A percentile compares a stretch with the other conserved stretches of the same genome.
Conservation (phyloP, 345 rosid species). For the Viola odorata region DNA sequence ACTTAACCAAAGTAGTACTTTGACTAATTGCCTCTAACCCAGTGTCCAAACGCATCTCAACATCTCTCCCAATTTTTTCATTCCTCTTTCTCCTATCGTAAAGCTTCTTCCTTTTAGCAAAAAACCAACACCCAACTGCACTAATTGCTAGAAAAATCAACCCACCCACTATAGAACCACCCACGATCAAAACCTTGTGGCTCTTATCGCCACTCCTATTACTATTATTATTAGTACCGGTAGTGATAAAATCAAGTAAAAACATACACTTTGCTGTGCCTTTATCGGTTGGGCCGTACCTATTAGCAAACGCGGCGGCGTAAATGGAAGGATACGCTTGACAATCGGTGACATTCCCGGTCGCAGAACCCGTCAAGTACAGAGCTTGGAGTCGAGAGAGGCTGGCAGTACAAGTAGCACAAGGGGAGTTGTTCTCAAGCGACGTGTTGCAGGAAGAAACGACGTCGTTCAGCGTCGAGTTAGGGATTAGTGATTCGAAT, state of each 20-base stretch:
- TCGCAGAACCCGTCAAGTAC: constrained; percentile 37
- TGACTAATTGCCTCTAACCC: constrained; percentile 53
- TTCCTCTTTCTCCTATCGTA: constrained; percentile 26
- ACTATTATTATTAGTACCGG: too few species aligned
- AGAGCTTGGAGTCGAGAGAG: constrained; percentile 41
- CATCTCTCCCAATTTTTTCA: constrained; percentile 16
- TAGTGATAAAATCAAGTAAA: constrained; percentile 26
- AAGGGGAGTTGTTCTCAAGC: constrained; percentile 57
- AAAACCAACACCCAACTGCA: constrained; percentile 37
- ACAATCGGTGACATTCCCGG: constrained; percentile 67
- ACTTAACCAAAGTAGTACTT: constrained; percentile 63
- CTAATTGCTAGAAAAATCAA: constrained; percentile 27
- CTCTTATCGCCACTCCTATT: constrained; percentile 15
- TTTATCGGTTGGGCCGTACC: constrained; percentile 57
- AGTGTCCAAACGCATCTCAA: constrained; percentile 31
- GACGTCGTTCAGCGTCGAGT: constrained; percentile 23
- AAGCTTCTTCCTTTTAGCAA: constrained; percentile 20
- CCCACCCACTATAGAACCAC: constrained; percentile 23
- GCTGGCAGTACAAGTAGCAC: constrained; percentile 62
- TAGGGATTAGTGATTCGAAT: constrained; percentile 42
- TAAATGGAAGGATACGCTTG: constrained; percentile 53
- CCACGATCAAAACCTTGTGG: constrained; percentile 28
- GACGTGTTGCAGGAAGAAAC: constrained; percentile 55
- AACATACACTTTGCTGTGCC: constrained; percentile 70
- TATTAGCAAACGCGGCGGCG: constrained; percentile 60